Evolutionary conservation across 495 filamentous ascomycete genomes (phyloP).

Genomic region (Thozetella sp.): DNA sequence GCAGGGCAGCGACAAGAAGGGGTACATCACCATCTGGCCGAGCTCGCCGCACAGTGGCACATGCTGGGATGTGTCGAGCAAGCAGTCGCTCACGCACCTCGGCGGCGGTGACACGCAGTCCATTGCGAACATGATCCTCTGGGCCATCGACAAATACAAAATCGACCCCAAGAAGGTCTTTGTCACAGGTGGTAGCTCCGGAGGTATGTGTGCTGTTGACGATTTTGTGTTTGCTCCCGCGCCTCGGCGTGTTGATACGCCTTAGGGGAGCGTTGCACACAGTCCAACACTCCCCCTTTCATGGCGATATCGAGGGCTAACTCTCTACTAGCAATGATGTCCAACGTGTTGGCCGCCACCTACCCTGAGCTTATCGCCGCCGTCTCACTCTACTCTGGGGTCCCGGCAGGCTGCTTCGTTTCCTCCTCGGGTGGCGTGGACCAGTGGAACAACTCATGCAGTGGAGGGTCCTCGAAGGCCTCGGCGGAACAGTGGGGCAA

Average conservation of each 20-base stretch:
- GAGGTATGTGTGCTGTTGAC: slow-evolving; percentile 35
- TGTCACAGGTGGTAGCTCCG: slow-evolving; percentile 38
- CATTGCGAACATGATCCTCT: slow-evolving; percentile 43
- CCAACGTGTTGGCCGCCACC: slow-evolving; percentile 57
- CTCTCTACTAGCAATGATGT: slow-evolving; percentile 30
- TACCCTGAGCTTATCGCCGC: slow-evolving; percentile 60
- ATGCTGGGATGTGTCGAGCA: slow-evolving; percentile 63
- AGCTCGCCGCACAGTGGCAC: slow-evolving; percentile 43
- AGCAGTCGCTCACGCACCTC: slow-evolving; percentile 32
- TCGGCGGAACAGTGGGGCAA: slow-evolving; percentile 43
- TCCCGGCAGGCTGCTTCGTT: slow-evolving; percentile 61
- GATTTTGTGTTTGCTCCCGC: neutral
- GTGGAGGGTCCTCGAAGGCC: slow-evolving; percentile 37
- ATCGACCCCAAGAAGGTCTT: slow-evolving; percentile 31
- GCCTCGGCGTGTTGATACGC: too few species aligned
- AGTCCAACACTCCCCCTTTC: too few species aligned
- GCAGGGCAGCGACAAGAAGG: slow-evolving; percentile 49
- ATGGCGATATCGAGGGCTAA: too few species aligned
- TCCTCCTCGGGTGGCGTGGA: slow-evolving; percentile 32
- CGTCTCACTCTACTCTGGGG: slow-evolving; percentile 57
- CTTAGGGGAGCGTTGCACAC: too few species aligned
- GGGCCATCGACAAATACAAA: slow-evolving; percentile 31
- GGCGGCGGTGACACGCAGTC: slow-evolving; percentile 40
- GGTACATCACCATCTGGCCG: slow-evolving; percentile 60
- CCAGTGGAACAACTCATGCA: slow-evolving; percentile 45